phyloP scores from a whole-genome alignment of 1,284 basidiomycete genomes.

The Fistulinella cinereoalba region DNA sequence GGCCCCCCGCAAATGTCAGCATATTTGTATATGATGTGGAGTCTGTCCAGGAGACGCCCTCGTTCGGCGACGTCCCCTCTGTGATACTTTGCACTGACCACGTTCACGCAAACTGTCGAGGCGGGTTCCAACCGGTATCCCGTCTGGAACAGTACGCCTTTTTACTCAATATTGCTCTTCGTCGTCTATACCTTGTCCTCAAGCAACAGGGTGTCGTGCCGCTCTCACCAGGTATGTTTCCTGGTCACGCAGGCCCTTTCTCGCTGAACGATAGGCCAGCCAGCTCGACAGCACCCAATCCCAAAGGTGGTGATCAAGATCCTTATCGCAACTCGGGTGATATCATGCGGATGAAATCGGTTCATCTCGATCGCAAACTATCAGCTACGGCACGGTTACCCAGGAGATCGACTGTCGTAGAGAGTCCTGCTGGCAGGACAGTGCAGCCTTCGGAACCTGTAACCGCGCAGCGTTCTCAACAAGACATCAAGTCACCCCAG shows the following conservation, averaged over 20 bases:
- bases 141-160: constrained; percentile 98
- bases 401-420: constrained; percentile 93
- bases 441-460: constrained; percentile 64
- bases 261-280: constrained; percentile 27
- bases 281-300: constrained; percentile 35
- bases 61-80: constrained; percentile 68
- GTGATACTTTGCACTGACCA: constrained; percentile 79
- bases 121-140: constrained; percentile 89
- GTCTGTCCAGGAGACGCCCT: constrained; percentile 58
- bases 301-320: constrained; percentile 48
- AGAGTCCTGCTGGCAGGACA: constrained; percentile 89
- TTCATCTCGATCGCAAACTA: constrained; percentile 91
- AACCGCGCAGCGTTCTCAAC: constrained; percentile 38
- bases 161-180: constrained; percentile 91
- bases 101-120: constrained; percentile 59
- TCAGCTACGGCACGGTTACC: constrained; percentile 91
- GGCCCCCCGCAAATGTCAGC: constrained; percentile 76
- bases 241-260: background rate
- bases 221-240: constrained; percentile 63
- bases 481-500: constrained; percentile 34
- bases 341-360: constrained; percentile 91
- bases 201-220: constrained; percentile 91
- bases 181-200: constrained; percentile 87
- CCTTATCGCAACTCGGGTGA: constrained; percentile 85
- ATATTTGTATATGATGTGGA: constrained; percentile 74